A percentile compares a stretch with the other conserved stretches of the same genome.
Evolutionary conservation across 805 yeast genomes (phyloP).

Genomic region (Kodamaea hsintzibuensis): DNA sequence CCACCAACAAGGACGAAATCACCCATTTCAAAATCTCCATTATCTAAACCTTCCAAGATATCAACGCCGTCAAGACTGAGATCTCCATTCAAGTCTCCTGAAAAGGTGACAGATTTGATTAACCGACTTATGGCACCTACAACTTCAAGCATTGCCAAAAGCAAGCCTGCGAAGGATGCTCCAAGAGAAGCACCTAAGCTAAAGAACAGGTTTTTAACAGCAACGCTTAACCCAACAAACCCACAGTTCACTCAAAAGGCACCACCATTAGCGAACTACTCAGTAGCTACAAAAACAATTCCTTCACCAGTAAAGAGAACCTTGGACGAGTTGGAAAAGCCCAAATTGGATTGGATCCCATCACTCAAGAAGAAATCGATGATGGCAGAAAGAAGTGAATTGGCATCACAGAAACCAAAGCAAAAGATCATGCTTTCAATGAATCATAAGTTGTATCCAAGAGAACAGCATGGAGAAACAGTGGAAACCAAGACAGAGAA

Average conservation of each 20-base stretch:
- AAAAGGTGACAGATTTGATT: constrained; percentile 13
- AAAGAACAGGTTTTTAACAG: constrained; percentile 37
- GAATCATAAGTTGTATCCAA: constrained; percentile 19
- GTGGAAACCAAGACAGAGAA: background rate
- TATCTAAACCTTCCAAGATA: background rate
- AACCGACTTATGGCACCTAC: constrained; percentile 32
- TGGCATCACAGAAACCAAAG: constrained; percentile 25
- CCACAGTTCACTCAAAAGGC: constrained; percentile 22
- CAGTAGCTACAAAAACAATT: constrained; percentile 10
- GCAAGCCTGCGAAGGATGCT: constrained; percentile 7
- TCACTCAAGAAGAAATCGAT: constrained; percentile 28
- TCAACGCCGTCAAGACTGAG: background rate
- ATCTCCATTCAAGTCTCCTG: constrained; percentile 6
- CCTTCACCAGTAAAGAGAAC: constrained; percentile 17
- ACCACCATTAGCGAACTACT: constrained; percentile 11
- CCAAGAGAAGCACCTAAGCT: constrained; percentile 9
- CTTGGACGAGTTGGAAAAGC: constrained; percentile 11
- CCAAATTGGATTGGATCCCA: constrained; percentile 20
- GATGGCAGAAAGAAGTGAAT: constrained; percentile 30
- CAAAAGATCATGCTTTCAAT: constrained; percentile 28
- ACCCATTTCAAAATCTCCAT: constrained; percentile 2
- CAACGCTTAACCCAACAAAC: constrained; percentile 35
- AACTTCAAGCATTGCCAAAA: constrained; percentile 31
- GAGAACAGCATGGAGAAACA: background rate
- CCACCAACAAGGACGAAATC: background rate